Conservation (phyloP, 2,329 filamentous ascomycete species). For the Scopulariopsis brevicaulis region DNA sequence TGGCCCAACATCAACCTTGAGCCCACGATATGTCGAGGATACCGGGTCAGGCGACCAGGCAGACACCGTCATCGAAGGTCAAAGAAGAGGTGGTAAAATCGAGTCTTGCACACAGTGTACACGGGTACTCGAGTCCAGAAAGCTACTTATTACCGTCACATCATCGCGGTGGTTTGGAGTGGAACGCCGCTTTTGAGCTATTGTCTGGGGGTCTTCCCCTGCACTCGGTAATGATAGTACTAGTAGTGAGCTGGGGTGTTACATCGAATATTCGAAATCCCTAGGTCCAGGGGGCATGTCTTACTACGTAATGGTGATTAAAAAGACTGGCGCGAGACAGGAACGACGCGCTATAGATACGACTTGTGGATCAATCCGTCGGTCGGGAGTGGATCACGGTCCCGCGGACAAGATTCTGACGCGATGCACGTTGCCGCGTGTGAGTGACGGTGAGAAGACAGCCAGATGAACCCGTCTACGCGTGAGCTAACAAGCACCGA, state of each 20-base stretch:
- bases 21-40: neutral
- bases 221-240: neutral
- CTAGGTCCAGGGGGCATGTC: neutral
- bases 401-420: neutral
- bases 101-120: neutral
- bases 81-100: neutral
- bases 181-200: neutral
- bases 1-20: neutral
- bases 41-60: neutral
- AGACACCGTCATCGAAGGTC: neutral
- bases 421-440: neutral
- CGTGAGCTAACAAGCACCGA: no score
- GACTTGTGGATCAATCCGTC: neutral
- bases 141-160: neutral
- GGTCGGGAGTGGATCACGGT: neutral
- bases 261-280: neutral
- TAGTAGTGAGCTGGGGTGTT: neutral
- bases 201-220: neutral
- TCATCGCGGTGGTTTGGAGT: neutral
- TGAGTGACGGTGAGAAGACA: no score
- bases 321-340: neutral
- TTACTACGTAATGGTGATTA: neutral
- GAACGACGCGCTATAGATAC: neutral
- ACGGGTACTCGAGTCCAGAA: neutral
- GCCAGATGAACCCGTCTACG: no score